A percentile compares a stretch with the other conserved stretches of the same genome.
Conservation (phyloP, 805 yeast species). For the Torulaspora quercuum region DNA sequence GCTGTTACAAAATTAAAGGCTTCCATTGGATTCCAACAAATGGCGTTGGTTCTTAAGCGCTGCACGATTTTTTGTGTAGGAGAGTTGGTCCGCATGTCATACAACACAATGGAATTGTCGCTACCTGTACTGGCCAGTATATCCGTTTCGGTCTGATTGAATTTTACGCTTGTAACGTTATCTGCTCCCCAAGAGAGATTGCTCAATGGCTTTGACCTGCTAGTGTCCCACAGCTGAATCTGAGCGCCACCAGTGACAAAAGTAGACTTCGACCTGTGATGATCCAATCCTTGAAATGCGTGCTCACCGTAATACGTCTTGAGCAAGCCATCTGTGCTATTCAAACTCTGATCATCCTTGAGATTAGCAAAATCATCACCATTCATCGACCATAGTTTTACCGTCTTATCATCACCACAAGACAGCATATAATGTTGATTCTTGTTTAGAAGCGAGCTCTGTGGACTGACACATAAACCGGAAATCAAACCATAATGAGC, state of each 20-base stretch:
- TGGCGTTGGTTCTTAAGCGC: slow-evolving; percentile 73
- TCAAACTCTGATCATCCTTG: slow-evolving; percentile 35
- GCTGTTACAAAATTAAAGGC: slow-evolving; percentile 91
- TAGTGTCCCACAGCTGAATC: slow-evolving; percentile 89
- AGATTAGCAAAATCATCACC: slow-evolving; percentile 44
- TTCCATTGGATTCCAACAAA: slow-evolving; percentile 98
- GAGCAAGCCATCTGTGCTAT: slow-evolving; percentile 51
- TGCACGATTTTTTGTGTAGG: slow-evolving; percentile 91
- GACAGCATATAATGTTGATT: slow-evolving; percentile 56
- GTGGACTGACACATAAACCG: slow-evolving; percentile 75
- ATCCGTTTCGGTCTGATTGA: slow-evolving; percentile 86
- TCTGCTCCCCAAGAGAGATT: slow-evolving; percentile 96
- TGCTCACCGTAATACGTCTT: slow-evolving; percentile 82
- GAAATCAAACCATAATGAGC: slow-evolving; percentile 90
- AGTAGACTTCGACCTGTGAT: slow-evolving; percentile 64
- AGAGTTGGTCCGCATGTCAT: slow-evolving; percentile 84
- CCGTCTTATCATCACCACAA: slow-evolving; percentile 86
- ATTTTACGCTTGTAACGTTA: slow-evolving; percentile 74
- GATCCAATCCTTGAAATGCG: slow-evolving; percentile 82
- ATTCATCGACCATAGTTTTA: slow-evolving; percentile 83
- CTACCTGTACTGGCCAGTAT: slow-evolving; percentile 85
- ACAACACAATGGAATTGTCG: slow-evolving; percentile 85
- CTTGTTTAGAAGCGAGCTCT: slow-evolving; percentile 20
- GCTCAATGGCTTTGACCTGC: slow-evolving; percentile 70
- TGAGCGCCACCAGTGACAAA: slow-evolving; percentile 92